phyloP scores from a whole-genome alignment of 2,329 filamentous ascomycete species.

The Fusarium odoratissimum region DNA sequence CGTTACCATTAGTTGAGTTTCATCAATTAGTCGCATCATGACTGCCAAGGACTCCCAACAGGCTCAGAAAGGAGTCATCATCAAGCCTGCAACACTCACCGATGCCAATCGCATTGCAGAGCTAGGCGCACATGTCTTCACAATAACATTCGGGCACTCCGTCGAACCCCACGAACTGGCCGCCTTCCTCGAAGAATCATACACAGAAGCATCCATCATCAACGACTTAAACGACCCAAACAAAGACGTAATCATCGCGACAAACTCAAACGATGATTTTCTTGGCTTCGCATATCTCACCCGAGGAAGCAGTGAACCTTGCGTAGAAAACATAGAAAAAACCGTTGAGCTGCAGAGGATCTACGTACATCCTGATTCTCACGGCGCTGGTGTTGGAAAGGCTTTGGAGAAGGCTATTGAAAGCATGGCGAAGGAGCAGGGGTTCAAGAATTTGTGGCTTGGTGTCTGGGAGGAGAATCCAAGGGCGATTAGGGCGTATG shows the following conservation, averaged over 20 bases:
- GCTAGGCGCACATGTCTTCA: slow-evolving; percentile 53
- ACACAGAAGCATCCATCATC: slow-evolving; percentile 49
- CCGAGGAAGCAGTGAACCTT: slow-evolving; percentile 52
- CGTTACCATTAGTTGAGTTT: neutral
- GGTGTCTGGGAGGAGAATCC: slow-evolving; percentile 61
- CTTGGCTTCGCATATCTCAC: slow-evolving; percentile 57
- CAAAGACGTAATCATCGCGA: slow-evolving; percentile 46
- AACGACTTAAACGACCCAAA: slow-evolving; percentile 39
- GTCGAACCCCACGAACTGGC: slow-evolving; percentile 52
- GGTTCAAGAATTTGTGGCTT: slow-evolving; percentile 56
- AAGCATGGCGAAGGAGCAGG: slow-evolving; percentile 50
- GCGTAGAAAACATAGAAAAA: slow-evolving; percentile 46
- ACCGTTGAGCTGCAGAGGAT: slow-evolving; percentile 57
- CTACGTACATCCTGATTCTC: slow-evolving; percentile 52
- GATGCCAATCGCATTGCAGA: slow-evolving; percentile 44
- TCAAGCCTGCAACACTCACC: slow-evolving; percentile 7
- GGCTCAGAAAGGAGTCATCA: neutral
- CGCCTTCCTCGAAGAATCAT: slow-evolving; percentile 53
- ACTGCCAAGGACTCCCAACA: neutral
- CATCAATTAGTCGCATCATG: neutral
- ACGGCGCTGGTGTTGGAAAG: slow-evolving; percentile 55
- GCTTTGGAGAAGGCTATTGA: slow-evolving; percentile 47
- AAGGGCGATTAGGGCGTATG: slow-evolving; percentile 54
- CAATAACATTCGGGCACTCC: slow-evolving; percentile 56
- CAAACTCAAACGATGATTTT: slow-evolving; percentile 33